These are phyloP conservation scores for Exobasidium rhododendri DNA, from an alignment of 1,284 basidiomycete genomes.

Conservation along the genomic window DNA sequence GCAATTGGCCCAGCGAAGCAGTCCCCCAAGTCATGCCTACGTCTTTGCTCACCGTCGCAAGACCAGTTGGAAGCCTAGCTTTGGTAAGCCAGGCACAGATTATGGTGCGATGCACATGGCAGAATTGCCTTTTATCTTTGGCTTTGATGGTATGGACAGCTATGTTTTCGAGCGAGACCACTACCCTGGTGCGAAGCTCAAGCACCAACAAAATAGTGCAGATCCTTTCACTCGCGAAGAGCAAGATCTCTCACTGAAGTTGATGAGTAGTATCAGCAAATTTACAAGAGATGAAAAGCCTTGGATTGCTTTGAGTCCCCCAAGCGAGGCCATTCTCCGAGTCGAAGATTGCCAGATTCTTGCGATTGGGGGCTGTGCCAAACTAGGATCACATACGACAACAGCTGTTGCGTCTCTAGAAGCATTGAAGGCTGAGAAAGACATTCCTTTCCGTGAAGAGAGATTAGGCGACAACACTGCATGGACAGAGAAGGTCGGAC, in stretches of 20 bases:
- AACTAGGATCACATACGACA: neutral
- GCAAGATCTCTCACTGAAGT: neutral
- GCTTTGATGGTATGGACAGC: slow-evolving; percentile 15
- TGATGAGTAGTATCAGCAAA: neutral
- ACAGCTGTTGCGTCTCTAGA: neutral
- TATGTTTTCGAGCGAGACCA: slow-evolving; percentile 9
- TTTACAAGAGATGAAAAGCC: slow-evolving; percentile 10
- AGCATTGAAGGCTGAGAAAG: neutral
- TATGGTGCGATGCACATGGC: slow-evolving; percentile 30
- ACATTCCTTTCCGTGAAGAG: neutral
- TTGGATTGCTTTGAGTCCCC: neutral
- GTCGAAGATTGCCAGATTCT: neutral
- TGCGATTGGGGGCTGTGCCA: neutral
- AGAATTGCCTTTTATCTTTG: slow-evolving; percentile 33
- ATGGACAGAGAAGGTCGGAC: neutral
- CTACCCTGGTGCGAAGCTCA: neutral
- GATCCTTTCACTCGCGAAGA: slow-evolving; percentile 3
- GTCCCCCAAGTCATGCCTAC: slow-evolving; percentile 24
- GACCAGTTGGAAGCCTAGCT: slow-evolving; percentile 13
- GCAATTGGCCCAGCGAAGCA: neutral
- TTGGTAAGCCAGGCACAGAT: slow-evolving; percentile 20
- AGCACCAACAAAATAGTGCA: neutral
- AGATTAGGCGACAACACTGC: neutral
- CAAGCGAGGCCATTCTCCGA: neutral
- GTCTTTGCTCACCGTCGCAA: slow-evolving; percentile 26